Evolutionary conservation across 208 protist genomes (phyloP), one percentile per base, ranked within the genome.

Genomic region (Vickermania spadyakhi): DNA sequence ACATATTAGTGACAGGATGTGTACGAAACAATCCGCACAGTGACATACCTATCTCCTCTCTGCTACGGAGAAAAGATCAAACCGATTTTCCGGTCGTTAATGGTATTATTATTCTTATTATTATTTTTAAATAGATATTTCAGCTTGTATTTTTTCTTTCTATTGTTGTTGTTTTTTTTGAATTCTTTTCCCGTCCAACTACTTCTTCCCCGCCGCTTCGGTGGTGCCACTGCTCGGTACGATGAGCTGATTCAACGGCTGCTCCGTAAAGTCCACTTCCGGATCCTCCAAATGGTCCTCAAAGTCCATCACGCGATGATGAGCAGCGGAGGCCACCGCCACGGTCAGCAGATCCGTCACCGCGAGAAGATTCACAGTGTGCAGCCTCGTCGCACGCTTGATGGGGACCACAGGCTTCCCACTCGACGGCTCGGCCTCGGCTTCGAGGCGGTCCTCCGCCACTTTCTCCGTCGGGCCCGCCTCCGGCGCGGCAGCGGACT

Each of bases 261-360:
- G 86, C 57, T 86, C 79, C 21, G 91, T 56, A 60, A 90, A 94
- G 58, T 86, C 81, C 18, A 89, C 28, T 41, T 81, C 73, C 45
- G 82, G 79, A 50, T 85, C 75, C 68, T 94, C 84, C 49, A 94
- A 64, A 63, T 94, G 87, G 52, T 94, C 84, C 60, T 94, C 87
- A 50, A 94, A 86, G 75, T 94, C 87, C 0, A 82, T 67, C 2
- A 94, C 58, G 28, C 77, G 75, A 70, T 85, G 86, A 66, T 84
- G 79, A 56, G 79, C 84, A 25, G 91, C 79, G 11, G 74, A 75
- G 61, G 86, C 79, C 22, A 94, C 61, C 26, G 84, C 84, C 60
- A 89, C 86, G 22, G 61, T 73, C 28, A 91, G 72, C n/a, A 62
- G 56, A 65, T 84, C 75, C 29, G 88, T 51, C 23, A 73, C 84